phyloP scores from a whole-genome alignment of 73 alveolate species.

The Tetrahymena elliotti region DNA sequence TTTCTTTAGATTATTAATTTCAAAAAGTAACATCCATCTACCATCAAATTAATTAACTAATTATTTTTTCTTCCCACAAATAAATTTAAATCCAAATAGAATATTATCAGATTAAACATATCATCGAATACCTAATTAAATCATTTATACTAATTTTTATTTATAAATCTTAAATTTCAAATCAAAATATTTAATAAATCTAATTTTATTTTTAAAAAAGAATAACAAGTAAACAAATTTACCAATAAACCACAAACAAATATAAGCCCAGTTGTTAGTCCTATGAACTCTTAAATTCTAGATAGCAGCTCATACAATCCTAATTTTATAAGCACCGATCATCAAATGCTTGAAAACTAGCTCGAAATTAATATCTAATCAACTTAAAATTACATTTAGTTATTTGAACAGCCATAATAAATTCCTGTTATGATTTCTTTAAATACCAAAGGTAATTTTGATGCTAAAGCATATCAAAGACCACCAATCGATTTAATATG shows the following conservation, averaged over 20 bases:
- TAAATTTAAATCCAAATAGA: not conserved
- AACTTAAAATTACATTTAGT: not conserved
- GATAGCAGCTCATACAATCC: not conserved
- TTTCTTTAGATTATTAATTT: not conserved
- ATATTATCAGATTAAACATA: no score
- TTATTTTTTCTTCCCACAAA: not conserved
- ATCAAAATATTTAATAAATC: no score
- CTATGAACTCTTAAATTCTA: not conserved
- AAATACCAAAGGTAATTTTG: not conserved
- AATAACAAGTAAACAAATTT: not conserved
- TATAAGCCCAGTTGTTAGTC: not conserved
- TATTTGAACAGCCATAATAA: not conserved
- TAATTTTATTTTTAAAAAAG: not conserved
- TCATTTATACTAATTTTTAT: no score
- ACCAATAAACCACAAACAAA: not conserved
- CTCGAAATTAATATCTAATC: not conserved
- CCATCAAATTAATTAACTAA: not conserved
- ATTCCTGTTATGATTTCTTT: not conserved
- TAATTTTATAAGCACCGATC: not conserved
- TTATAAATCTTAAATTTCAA: no score
- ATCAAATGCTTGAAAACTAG: not conserved
- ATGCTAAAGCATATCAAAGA: not conserved
- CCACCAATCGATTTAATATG: constrained; percentile 20
- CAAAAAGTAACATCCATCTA: not conserved
- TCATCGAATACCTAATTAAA: not conserved